phyloP scores from a whole-genome alignment of 768 basidiomycete genomes.

The Mycena polygramma region DNA sequence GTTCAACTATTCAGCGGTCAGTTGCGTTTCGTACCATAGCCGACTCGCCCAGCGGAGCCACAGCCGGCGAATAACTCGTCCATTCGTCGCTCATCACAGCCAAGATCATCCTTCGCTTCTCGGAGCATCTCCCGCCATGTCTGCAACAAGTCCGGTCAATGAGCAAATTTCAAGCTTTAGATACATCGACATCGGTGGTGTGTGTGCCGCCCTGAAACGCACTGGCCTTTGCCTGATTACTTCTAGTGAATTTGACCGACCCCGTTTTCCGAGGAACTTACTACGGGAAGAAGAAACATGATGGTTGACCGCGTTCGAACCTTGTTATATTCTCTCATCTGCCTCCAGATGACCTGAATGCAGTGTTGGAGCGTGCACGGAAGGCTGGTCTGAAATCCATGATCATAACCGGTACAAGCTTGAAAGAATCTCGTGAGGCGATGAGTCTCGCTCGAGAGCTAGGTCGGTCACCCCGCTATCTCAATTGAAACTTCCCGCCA shows the following conservation, averaged over 20 bases:
- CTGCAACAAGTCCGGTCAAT: background rate
- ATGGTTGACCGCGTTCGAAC: constrained; percentile 49
- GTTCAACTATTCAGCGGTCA: constrained; percentile 7
- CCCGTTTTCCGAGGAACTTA: constrained; percentile 68
- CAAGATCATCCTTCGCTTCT: background rate
- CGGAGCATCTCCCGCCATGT: background rate
- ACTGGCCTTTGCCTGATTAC: background rate
- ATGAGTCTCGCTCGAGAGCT: constrained; percentile 70
- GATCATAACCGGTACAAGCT: constrained; percentile 83
- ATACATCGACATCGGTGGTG: constrained; percentile 34
- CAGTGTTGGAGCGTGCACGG: constrained; percentile 67
- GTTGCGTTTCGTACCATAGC: background rate
- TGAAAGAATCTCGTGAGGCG: constrained; percentile 72
- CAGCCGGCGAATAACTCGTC: background rate
- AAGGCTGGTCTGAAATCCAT: constrained; percentile 75
- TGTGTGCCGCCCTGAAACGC: background rate
- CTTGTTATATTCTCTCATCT: background rate
- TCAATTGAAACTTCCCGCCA: background rate
- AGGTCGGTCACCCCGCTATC: constrained; percentile 47
- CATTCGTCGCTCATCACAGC: background rate
- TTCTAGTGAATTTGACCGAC: constrained; percentile 67
- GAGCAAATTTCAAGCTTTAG: background rate
- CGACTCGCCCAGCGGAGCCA: constrained; percentile 20
- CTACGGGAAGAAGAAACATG: constrained; percentile 63
- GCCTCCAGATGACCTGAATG: constrained; percentile 71